These are phyloP conservation scores for Ophiosphaerella korrae DNA, from an alignment of 2,329 filamentous ascomycete species.

Conservation along the genomic window DNA sequence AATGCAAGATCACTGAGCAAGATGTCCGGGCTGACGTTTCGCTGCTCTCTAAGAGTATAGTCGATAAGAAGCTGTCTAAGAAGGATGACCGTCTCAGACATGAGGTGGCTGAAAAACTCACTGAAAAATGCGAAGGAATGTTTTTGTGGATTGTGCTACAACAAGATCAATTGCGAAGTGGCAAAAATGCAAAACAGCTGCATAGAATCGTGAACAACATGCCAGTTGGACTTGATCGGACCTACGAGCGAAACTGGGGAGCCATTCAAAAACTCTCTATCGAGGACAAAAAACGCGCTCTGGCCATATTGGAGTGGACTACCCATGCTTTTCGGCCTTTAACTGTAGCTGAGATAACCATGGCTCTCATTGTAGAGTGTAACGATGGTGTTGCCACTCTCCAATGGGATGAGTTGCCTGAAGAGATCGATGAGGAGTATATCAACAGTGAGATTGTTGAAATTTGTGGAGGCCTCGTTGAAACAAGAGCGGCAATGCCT, in stretches of 20 bases:
- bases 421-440: constrained; percentile 35
- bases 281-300: constrained; percentile 20
- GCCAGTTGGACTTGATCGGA: constrained; percentile 28
- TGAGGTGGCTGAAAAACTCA: constrained; percentile 27
- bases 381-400: constrained; percentile 10
- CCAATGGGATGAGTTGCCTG: constrained; percentile 27
- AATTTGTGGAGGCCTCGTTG: constrained; percentile 39
- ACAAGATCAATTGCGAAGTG: constrained; percentile 22
- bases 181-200: constrained; percentile 37
- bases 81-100: constrained; percentile 20
- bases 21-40: constrained; percentile 31
- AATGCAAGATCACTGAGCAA: constrained; percentile 14
- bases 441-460: constrained; percentile 33
- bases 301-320: constrained; percentile 39
- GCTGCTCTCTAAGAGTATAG: constrained; percentile 27
- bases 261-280: constrained; percentile 22
- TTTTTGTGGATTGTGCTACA: constrained; percentile 45
- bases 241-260: constrained; percentile 42
- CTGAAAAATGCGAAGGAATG: constrained; percentile 37
- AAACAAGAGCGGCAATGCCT: constrained; percentile 11
- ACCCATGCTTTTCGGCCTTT: constrained; percentile 28
- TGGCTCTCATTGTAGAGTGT: constrained; percentile 29
- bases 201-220: constrained; percentile 30
- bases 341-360: constrained; percentile 21
- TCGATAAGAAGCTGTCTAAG: constrained; percentile 35